These are phyloP conservation scores for Leishmania major DNA, from an alignment of 208 protist genomes.

Conservation along the genomic window DNA sequence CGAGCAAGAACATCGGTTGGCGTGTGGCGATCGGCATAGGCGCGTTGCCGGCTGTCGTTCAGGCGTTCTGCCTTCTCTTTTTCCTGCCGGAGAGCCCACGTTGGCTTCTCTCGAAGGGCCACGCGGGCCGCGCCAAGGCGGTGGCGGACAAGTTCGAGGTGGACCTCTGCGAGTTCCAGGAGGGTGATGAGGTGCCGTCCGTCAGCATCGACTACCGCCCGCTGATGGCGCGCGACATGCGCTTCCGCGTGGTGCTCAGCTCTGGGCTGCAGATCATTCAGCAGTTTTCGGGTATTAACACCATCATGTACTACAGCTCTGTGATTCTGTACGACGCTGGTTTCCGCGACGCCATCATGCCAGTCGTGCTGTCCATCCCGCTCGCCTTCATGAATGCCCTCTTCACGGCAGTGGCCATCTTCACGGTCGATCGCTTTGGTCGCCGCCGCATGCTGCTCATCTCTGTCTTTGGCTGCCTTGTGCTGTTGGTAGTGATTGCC, in stretches of 20 bases:
- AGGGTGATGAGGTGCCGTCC: conserved; percentile 41
- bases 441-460: conserved; percentile 69
- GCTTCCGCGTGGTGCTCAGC: conserved; percentile 74
- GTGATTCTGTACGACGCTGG: conserved; percentile 87
- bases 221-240: conserved; percentile 61
- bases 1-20: conserved; percentile 84
- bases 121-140: conserved; percentile 43
- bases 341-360: conserved; percentile 72
- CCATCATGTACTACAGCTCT: conserved; percentile 94
- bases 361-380: conserved; percentile 82
- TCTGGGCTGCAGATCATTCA: conserved; percentile 91
- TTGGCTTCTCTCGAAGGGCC: conserved; percentile 73
- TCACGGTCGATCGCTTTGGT: conserved; percentile 85
- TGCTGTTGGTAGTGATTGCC: conserved; percentile 57
- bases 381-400: conserved; percentile 90
- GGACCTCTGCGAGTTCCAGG: conserved; percentile 55
- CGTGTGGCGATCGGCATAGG: conserved; percentile 85
- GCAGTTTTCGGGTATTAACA: conserved; percentile 94
- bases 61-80: conserved; percentile 77
- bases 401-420: conserved; percentile 77
- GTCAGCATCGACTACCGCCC: conserved; percentile 60
- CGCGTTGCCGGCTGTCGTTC: conserved; percentile 76
- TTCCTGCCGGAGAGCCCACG: conserved; percentile 90
- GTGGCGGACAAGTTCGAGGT: conserved; percentile 65
- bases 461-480: conserved; percentile 73